These are phyloP conservation scores for Trametes pubescens DNA, from an alignment of 1,284 basidiomycete genomes.

Conservation along the genomic window DNA sequence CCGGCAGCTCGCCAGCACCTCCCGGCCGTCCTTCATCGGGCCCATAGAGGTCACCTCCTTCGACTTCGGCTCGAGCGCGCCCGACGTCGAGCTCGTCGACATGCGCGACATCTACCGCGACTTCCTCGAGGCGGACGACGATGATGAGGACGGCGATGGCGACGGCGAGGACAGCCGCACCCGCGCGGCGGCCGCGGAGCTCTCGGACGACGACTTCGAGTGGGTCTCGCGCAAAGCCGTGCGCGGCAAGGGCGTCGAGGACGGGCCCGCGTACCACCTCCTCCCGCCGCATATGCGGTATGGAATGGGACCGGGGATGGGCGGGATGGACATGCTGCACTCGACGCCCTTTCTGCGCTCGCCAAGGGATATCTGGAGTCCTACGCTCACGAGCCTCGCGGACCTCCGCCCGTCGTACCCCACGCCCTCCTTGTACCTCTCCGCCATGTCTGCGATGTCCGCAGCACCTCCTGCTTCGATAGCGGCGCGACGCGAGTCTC, in stretches of 20 bases:
- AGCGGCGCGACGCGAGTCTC: constrained; percentile 16
- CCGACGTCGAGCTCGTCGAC: constrained; percentile 91
- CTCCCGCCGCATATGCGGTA: constrained; percentile 78
- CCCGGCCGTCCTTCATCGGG: constrained; percentile 92
- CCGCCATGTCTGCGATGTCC: constrained; percentile 38
- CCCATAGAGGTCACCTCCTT: constrained; percentile 87
- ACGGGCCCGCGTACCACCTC: constrained; percentile 68
- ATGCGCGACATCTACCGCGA: constrained; percentile 94
- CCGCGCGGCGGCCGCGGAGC: constrained; percentile 47
- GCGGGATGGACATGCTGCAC: constrained; percentile 61
- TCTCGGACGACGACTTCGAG: constrained; percentile 64
- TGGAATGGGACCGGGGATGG: constrained; percentile 53
- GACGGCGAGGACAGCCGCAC: constrained; percentile 38
- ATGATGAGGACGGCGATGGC: constrained; percentile 61
- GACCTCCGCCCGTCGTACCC: constrained; percentile 43
- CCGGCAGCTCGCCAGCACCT: constrained; percentile 72
- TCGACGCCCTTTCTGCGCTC: constrained; percentile 60
- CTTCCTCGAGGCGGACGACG: constrained; percentile 86
- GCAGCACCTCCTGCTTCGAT: constrained; percentile 29
- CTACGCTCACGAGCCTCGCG: constrained; percentile 45
- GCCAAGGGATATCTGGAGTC: constrained; percentile 58
- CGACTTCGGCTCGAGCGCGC: constrained; percentile 85
- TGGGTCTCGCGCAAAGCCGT: constrained; percentile 78
- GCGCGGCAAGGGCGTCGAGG: constrained; percentile 56
- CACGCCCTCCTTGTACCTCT: constrained; percentile 41